Evolutionary conservation across 495 filamentous ascomycete species (phyloP).

Genomic region (Parachaetomium inaequale): DNA sequence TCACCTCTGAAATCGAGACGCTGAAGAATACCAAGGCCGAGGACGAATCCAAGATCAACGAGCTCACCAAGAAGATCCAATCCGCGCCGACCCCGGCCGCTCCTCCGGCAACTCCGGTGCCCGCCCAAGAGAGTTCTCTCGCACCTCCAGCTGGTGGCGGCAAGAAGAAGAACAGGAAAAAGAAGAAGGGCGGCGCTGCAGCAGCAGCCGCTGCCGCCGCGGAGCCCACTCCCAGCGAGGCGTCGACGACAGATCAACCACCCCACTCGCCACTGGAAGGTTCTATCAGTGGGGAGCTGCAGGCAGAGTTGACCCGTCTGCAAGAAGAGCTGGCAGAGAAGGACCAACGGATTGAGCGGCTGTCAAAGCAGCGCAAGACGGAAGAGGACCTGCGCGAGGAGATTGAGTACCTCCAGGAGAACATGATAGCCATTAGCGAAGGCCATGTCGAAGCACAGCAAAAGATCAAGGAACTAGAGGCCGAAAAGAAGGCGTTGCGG

Average conservation of each 20-base stretch:
- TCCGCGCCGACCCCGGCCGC: conserved; percentile 14
- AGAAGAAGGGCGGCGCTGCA: conserved; percentile 75
- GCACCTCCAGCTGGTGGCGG: conserved; percentile 29
- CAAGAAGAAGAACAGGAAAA: conserved; percentile 86
- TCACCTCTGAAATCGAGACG: conserved; percentile 37
- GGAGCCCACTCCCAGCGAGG: conserved; percentile 28
- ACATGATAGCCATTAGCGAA: conserved; percentile 68
- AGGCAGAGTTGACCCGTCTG: conserved; percentile 44
- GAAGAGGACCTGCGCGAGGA: conserved; percentile 82
- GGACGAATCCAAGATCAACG: conserved; percentile 31
- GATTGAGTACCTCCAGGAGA: conserved; percentile 77
- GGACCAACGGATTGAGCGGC: conserved; percentile 61
- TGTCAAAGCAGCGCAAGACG: conserved; percentile 63
- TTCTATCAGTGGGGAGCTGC: conserved; percentile 32
- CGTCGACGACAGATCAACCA: conserved; percentile 25
- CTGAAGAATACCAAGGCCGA: conserved; percentile 37
- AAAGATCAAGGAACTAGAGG: conserved; percentile 58
- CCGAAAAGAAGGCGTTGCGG: conserved; percentile 48
- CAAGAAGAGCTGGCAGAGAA: conserved; percentile 66
- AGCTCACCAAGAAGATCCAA: conserved; percentile 38
- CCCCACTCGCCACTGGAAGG: conserved; percentile 27
- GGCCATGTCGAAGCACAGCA: conserved; percentile 83
- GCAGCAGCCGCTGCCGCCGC: conserved; percentile 19
- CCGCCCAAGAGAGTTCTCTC: conserved; percentile 12
- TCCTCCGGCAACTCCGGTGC: conserved; percentile 18